Evolutionary conservation across 1,284 basidiomycete genomes (phyloP).

Genomic region (Agroathelia rolfsii): DNA sequence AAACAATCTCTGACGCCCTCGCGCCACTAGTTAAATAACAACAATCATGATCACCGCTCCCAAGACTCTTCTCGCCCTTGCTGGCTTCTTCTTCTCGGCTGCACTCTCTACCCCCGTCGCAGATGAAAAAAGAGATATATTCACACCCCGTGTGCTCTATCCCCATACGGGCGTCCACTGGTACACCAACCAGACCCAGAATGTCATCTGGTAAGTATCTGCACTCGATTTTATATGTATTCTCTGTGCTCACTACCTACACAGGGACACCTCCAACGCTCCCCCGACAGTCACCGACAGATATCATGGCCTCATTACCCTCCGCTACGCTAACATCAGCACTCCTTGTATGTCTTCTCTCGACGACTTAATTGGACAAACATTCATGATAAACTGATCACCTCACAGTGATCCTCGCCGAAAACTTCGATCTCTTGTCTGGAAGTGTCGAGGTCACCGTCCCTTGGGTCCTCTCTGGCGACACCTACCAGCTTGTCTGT

Average conservation of each 20-base stretch:
- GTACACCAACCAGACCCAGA: conserved; percentile 28
- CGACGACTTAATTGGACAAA: background rate
- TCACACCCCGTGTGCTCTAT: conserved; percentile 29
- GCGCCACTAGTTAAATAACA: too few species aligned
- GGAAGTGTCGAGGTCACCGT: conserved; percentile 29
- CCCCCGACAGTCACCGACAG: conserved; percentile 38
- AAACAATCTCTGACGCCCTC: too few species aligned
- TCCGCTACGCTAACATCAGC: conserved; percentile 26
- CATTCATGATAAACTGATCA: conserved; percentile 1
- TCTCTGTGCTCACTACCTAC: too few species aligned
- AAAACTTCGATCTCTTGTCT: conserved; percentile 28
- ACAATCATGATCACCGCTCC: too few species aligned
- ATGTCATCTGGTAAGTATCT: conserved; percentile 35
- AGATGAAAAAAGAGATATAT: conserved; percentile 31
- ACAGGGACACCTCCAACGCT: conserved; percentile 30
- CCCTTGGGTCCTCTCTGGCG: conserved; percentile 23
- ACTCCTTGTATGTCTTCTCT: conserved; percentile 18
- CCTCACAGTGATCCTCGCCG: conserved; percentile 24
- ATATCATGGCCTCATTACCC: conserved; percentile 27
- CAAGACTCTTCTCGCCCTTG: conserved; percentile 11
- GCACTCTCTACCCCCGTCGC: conserved; percentile 17
- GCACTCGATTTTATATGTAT: too few species aligned
- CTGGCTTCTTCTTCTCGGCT: conserved; percentile 12
- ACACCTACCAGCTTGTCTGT: conserved; percentile 31
- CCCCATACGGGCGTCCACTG: conserved; percentile 31